A percentile compares a stretch with the other conserved stretches of the same genome.
These are phyloP conservation scores for Fonsecaea erecta DNA, from an alignment of 2,329 filamentous ascomycete genomes.

Conservation along the genomic window DNA sequence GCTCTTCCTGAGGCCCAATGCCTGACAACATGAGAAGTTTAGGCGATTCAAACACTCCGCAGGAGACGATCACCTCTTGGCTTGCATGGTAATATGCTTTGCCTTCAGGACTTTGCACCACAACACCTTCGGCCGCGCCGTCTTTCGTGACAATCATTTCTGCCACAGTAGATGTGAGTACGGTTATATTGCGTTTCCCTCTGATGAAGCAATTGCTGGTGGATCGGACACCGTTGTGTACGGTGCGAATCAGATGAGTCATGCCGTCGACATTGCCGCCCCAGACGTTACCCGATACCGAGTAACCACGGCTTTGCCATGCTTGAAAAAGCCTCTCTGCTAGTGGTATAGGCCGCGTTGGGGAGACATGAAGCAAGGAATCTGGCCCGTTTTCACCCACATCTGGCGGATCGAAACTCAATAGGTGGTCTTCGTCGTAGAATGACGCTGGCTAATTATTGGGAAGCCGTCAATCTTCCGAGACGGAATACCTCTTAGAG, in stretches of 20 bases:
- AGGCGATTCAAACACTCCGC: constrained; percentile 65
- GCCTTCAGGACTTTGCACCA: constrained; percentile 50
- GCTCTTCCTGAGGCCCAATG: constrained; percentile 60
- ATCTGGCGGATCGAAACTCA: too few species aligned
- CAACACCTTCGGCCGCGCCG: constrained; percentile 53
- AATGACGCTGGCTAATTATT: too few species aligned
- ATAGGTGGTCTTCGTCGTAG: too few species aligned
- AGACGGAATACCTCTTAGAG: too few species aligned
- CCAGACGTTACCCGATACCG: constrained; percentile 60
- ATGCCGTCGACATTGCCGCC: constrained; percentile 61
- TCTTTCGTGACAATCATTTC: constrained; percentile 60
- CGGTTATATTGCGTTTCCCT: constrained; percentile 60
- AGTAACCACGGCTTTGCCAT: constrained; percentile 59
- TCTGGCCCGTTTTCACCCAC: too few species aligned
- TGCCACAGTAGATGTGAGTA: constrained; percentile 55
- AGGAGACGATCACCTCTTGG: constrained; percentile 55
- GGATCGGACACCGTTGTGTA: constrained; percentile 63
- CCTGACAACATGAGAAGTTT: constrained; percentile 69
- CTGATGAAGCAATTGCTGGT: constrained; percentile 58
- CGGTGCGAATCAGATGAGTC: constrained; percentile 58
- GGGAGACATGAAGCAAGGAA: too few species aligned
- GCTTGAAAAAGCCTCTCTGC: too few species aligned
- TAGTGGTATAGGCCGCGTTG: too few species aligned
- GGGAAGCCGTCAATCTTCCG: too few species aligned
- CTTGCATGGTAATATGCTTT: constrained; percentile 54